These are phyloP conservation scores for Cordyceps cicadae DNA, from an alignment of 2,329 filamentous ascomycete genomes.

Conservation along the genomic window DNA sequence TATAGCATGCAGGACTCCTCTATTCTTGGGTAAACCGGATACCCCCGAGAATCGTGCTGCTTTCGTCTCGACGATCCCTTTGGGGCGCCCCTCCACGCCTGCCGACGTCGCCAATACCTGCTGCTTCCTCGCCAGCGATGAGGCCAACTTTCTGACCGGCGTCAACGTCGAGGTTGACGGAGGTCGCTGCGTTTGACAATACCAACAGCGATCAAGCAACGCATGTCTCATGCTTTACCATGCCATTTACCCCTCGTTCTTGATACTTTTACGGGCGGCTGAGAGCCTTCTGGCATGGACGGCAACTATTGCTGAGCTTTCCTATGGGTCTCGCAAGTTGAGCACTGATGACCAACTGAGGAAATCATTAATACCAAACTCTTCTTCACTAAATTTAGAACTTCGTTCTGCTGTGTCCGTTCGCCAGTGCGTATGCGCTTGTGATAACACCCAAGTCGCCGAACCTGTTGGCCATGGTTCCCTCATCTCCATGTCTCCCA, in stretches of 20 bases:
- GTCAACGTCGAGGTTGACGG: slow-evolving; percentile 50
- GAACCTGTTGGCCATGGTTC: too few relatives aligned
- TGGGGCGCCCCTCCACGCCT: slow-evolving; percentile 48
- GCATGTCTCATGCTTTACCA: background rate
- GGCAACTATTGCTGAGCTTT: too few relatives aligned
- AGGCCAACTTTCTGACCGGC: slow-evolving; percentile 64
- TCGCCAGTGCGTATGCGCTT: too few relatives aligned
- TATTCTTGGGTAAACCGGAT: slow-evolving; percentile 53
- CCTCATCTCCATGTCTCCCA: too few relatives aligned
- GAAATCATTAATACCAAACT: too few relatives aligned
- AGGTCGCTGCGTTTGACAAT: slow-evolving; percentile 21
- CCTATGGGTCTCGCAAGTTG: too few relatives aligned
- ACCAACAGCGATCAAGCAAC: background rate
- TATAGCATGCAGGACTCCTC: slow-evolving; percentile 26
- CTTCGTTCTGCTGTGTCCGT: too few relatives aligned
- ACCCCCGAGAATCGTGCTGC: slow-evolving; percentile 52
- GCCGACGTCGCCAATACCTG: slow-evolving; percentile 64
- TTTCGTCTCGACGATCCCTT: slow-evolving; percentile 45
- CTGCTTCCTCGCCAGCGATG: slow-evolving; percentile 62
- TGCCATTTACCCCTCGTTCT: background rate
- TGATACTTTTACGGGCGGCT: background rate
- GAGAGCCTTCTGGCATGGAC: too few relatives aligned
- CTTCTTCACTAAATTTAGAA: too few relatives aligned
- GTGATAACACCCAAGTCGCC: too few relatives aligned
- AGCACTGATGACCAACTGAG: too few relatives aligned